Evolutionary conservation across 192 early-diverging fungal species (phyloP).

Genomic region (Coemansia interrupta): DNA sequence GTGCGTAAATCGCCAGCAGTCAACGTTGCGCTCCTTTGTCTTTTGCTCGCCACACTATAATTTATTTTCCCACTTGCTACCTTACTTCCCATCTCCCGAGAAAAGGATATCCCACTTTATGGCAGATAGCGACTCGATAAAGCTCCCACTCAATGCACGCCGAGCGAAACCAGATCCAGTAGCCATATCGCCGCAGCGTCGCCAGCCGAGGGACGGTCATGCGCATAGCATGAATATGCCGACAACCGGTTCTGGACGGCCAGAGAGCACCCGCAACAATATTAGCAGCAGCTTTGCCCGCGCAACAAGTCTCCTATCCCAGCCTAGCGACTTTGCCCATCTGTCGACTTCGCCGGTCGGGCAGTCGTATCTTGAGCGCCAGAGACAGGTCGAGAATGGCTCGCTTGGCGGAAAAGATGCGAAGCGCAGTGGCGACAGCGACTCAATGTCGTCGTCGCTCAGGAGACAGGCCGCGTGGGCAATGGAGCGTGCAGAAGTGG

Average conservation of each 20-base stretch:
- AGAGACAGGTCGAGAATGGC: slow-evolving; percentile 8
- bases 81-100: background rate
- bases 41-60: background rate
- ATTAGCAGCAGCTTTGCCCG: slow-evolving; percentile 8
- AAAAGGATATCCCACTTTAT: background rate
- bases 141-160: slow-evolving; percentile 27
- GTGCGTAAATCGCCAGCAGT: too few species aligned
- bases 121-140: slow-evolving; percentile 12
- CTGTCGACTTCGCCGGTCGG: slow-evolving; percentile 7
- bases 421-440: slow-evolving; percentile 19
- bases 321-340: slow-evolving; percentile 15
- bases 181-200: slow-evolving; percentile 9
- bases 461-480: slow-evolving; percentile 9
- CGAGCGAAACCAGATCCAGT: background rate
- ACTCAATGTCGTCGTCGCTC: slow-evolving; percentile 19
- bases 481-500: slow-evolving; percentile 52
- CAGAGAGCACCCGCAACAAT: background rate
- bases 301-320: slow-evolving; percentile 8
- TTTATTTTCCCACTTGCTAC: background rate
- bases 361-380: slow-evolving; percentile 17
- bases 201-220: background rate
- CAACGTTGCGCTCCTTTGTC: too few species aligned
- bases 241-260: background rate
- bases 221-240: background rate
- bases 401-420: background rate